These are phyloP conservation scores for Allomyces macrogynus DNA, from an alignment of 192 early-diverging fungal genomes.

Conservation along the genomic window DNA sequence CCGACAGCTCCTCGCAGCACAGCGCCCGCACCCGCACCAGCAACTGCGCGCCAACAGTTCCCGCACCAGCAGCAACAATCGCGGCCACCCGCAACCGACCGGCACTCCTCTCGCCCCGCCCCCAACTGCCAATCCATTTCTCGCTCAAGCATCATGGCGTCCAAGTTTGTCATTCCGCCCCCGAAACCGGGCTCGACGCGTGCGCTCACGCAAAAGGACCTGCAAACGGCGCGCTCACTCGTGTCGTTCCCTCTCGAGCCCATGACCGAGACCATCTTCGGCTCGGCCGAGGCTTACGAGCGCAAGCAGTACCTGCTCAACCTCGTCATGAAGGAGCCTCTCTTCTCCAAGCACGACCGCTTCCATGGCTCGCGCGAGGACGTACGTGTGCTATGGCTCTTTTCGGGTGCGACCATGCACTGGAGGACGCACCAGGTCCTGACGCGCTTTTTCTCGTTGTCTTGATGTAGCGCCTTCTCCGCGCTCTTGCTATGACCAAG, in stretches of 20 bases:
- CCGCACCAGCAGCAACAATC: too few relatives aligned
- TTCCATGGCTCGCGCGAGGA: not conserved
- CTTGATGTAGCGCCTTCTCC: not conserved
- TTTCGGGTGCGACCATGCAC: too few relatives aligned
- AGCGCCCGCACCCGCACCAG: too few relatives aligned
- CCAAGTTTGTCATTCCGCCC: not conserved
- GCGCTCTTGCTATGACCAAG: constrained; percentile 33
- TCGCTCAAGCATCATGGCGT: not conserved
- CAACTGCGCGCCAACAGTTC: too few relatives aligned
- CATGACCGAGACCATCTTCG: not conserved
- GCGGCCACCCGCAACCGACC: too few relatives aligned
- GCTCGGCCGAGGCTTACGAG: not conserved
- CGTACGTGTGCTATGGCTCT: too few relatives aligned
- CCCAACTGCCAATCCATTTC: too few relatives aligned
- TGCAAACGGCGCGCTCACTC: not conserved
- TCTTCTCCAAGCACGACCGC: not conserved
- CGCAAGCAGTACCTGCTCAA: not conserved
- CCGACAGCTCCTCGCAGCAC: too few relatives aligned
- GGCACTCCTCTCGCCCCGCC: too few relatives aligned
- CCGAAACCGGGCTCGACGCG: not conserved
- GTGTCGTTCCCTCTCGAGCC: not conserved
- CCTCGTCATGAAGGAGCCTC: not conserved
- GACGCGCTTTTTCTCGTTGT: too few relatives aligned
- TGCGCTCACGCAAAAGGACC: not conserved
- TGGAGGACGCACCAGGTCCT: too few relatives aligned